These are phyloP conservation scores for Pseudocercospora pini-densiflorae DNA, from an alignment of 2,329 filamentous ascomycete species.

Conservation along the genomic window DNA sequence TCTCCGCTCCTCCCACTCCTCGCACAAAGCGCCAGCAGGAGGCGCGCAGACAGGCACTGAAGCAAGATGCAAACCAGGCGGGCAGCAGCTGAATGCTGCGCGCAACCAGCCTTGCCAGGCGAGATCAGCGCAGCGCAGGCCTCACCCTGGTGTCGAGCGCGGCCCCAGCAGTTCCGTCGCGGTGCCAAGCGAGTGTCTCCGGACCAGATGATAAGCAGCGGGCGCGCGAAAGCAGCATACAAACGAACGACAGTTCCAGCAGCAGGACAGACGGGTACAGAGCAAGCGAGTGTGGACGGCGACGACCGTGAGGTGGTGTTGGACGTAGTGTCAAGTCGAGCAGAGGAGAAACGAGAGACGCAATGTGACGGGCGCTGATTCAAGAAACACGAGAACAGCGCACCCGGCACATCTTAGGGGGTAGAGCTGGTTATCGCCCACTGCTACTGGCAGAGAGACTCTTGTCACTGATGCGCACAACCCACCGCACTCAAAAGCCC, in stretches of 20 bases:
- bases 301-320: slow-evolving; percentile 11
- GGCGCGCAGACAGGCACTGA: not conserved
- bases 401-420: not conserved
- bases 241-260: slow-evolving; percentile 5
- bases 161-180: no score
- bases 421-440: slow-evolving; percentile 3
- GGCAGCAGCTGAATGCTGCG: slow-evolving; percentile 5
- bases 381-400: slow-evolving; percentile 7
- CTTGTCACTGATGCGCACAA: not conserved
- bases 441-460: not conserved
- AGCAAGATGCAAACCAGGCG: not conserved
- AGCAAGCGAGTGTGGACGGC: slow-evolving; percentile 19
- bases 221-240: not conserved
- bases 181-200: slow-evolving; percentile 6
- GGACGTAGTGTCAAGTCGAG: slow-evolving; percentile 5
- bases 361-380: not conserved
- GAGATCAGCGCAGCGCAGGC: slow-evolving; percentile 15
- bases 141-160: not conserved
- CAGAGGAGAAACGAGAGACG: not conserved
- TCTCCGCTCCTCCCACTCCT: slow-evolving; percentile 13
- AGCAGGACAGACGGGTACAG: not conserved
- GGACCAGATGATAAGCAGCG: slow-evolving; percentile 1
- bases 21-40: not conserved
- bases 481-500: not conserved
- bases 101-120: slow-evolving; percentile 16